Evolutionary conservation across 139 green algal species (phyloP).

Genomic region (Gonium pectorale): DNA sequence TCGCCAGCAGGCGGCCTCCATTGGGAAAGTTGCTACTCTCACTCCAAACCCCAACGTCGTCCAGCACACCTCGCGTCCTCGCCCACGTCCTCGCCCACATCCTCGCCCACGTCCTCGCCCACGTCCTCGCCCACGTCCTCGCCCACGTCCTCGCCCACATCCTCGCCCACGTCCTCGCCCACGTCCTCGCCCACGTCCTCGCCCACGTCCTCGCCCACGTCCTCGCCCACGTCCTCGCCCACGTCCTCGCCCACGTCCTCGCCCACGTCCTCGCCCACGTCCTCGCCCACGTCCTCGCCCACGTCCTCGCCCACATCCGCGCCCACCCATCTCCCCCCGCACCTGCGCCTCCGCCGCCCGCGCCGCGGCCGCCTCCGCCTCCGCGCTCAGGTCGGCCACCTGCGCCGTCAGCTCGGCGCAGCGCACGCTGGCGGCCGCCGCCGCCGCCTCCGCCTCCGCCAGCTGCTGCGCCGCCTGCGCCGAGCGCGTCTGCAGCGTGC

Average conservation of each 20-base stretch:
- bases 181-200: too few relatives aligned
- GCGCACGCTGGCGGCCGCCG: neutral
- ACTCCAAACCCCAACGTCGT: too few relatives aligned
- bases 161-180: too few relatives aligned
- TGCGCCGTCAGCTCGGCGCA: neutral
- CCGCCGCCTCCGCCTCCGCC: neutral
- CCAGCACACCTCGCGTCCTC: too few relatives aligned
- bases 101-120: too few relatives aligned
- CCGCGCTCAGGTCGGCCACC: neutral
- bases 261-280: neutral
- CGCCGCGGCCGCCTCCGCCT: neutral
- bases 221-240: too few relatives aligned
- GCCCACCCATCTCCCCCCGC: neutral
- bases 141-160: too few relatives aligned
- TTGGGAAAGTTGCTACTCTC: too few relatives aligned
- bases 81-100: too few relatives aligned
- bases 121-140: too few relatives aligned
- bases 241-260: neutral
- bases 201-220: too few relatives aligned
- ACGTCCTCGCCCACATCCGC: neutral
- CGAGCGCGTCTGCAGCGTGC: slow-evolving; percentile 3
- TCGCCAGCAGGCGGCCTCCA: too few relatives aligned
- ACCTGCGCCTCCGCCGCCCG: neutral
- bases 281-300: neutral
- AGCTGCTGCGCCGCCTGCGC: neutral